These are phyloP conservation scores for Catenaria anguillulae DNA, from an alignment of 371 early-diverging fungal species.

Conservation along the genomic window DNA sequence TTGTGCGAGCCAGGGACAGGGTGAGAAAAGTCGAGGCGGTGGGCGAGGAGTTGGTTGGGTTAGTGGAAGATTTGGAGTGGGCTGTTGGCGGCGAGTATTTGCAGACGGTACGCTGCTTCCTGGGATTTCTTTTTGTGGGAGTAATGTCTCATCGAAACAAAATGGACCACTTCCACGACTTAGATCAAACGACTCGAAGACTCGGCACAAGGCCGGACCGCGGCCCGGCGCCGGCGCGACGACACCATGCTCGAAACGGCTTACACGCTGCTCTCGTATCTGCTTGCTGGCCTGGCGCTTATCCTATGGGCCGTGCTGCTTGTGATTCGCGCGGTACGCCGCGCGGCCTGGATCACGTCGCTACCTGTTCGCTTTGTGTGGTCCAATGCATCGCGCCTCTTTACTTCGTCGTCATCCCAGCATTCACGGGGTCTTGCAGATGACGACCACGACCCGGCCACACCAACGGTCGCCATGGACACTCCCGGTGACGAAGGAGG, in stretches of 20 bases:
- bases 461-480: too few species aligned
- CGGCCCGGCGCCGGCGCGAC: background rate
- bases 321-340: background rate
- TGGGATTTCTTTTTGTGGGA: background rate
- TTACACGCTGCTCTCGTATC: background rate
- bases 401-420: too few species aligned
- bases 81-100: background rate
- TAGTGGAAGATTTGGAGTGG: background rate
- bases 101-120: background rate
- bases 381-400: too few species aligned
- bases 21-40: background rate
- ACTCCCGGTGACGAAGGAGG: too few species aligned
- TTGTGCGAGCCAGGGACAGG: too few species aligned
- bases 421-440: too few species aligned
- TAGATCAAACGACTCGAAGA: conserved; percentile 1
- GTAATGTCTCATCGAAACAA: background rate
- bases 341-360: background rate
- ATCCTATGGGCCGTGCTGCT: background rate
- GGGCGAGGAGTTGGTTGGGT: background rate
- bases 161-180: background rate
- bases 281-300: background rate
- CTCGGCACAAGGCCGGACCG: background rate
- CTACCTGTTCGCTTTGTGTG: too few species aligned
- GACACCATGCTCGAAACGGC: background rate
- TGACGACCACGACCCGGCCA: too few species aligned